Conservation (phyloP, 169 alveolate species). For the Plasmodium fragile region DNA sequence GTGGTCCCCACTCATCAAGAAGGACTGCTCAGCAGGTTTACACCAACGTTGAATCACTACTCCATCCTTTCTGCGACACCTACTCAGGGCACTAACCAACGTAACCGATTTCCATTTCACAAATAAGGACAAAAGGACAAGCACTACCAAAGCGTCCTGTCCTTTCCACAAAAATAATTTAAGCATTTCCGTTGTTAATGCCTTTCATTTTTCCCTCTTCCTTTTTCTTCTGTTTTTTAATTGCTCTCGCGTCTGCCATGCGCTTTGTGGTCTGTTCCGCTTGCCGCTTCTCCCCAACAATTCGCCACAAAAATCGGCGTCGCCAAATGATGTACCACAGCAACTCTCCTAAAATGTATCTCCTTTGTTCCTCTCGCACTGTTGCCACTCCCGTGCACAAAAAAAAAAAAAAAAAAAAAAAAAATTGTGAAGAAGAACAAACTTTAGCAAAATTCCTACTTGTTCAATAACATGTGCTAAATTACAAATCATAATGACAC, state of each 20-base stretch:
- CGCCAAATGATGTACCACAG: neutral
- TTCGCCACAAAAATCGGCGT: neutral
- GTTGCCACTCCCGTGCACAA: neutral
- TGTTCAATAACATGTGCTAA: neutral
- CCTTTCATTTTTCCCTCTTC: neutral
- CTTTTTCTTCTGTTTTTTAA: neutral
- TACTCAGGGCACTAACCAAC: neutral
- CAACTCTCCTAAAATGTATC: neutral
- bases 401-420: too few relatives aligned
- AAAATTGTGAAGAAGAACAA: neutral
- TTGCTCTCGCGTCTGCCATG: neutral
- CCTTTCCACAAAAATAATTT: constrained; percentile 47
- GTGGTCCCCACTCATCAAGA: neutral
- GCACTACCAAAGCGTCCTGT: neutral
- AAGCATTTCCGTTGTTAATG: constrained; percentile 50
- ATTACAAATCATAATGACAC: neutral
- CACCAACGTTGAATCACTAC: neutral
- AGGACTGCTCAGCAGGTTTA: neutral
- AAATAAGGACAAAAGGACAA: constrained; percentile 14
- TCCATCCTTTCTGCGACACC: neutral
- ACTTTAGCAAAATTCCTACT: neutral
- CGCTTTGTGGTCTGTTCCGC: neutral
- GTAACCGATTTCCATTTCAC: neutral
- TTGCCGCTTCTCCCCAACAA: neutral
- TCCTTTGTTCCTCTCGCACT: neutral